Percentiles rank a stretch among this genome's conserved stretches.
phyloP scores from a whole-genome alignment of 2,329 filamentous ascomycete genomes.

The Diplodia corticola region DNA sequence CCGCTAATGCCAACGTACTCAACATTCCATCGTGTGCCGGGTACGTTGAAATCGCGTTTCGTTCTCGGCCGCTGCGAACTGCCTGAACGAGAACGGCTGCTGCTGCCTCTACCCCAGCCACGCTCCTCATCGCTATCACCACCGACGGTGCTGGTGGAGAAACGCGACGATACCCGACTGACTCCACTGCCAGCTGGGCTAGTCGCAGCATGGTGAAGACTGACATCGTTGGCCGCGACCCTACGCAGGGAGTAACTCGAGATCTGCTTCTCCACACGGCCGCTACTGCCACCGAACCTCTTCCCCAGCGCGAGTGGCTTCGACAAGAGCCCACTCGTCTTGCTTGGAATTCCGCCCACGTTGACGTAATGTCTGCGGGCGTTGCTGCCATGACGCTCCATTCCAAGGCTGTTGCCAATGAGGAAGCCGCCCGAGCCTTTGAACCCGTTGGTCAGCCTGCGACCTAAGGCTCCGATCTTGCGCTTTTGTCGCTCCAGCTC shows the following conservation, averaged over 20 bases:
- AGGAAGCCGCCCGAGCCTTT: conserved; percentile 48
- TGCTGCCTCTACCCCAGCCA: conserved; percentile 17
- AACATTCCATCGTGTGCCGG: conserved; percentile 38
- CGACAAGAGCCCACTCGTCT: not conserved
- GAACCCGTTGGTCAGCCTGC: conserved; percentile 41
- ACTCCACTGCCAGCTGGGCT: not conserved
- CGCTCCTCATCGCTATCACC: conserved; percentile 3
- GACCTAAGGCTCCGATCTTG: conserved; percentile 28
- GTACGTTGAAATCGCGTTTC: conserved; percentile 20
- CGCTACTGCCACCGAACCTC: not conserved
- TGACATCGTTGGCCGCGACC: not conserved
- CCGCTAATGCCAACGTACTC: conserved; percentile 54
- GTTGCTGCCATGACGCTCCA: conserved; percentile 51
- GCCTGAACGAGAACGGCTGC: conserved; percentile 17
- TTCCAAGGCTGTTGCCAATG: conserved; percentile 58
- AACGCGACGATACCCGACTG: not conserved
- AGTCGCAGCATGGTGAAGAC: not conserved
- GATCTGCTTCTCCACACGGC: conserved; percentile 9
- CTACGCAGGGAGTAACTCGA: not conserved
- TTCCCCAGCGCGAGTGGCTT: conserved; percentile 5
- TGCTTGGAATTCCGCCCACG: conserved; percentile 3
- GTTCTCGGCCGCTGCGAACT: conserved; percentile 1
- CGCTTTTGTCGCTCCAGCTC: not conserved
- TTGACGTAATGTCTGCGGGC: conserved; percentile 43
- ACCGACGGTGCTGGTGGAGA: conserved; percentile 5